Percentiles rank a stretch among this genome's conserved stretches.
These are phyloP conservation scores for Globisporangium solare DNA, from an alignment of 352 stramenopile species.

Conservation along the genomic window DNA sequence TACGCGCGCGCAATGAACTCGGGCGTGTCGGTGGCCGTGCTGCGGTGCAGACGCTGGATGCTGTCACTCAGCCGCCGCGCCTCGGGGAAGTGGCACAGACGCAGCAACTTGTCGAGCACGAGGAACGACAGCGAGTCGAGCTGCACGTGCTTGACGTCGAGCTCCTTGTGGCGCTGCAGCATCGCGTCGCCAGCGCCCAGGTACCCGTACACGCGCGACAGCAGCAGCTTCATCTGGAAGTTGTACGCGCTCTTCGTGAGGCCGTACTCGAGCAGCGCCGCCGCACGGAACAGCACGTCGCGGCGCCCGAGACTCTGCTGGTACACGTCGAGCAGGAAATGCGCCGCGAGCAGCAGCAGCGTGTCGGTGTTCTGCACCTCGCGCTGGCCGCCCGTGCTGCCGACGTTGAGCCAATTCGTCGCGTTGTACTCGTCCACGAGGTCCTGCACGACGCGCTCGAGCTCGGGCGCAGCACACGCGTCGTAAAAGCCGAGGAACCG, in stretches of 20 bases:
- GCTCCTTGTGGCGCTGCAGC: conserved; percentile 57
- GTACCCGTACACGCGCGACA: conserved; percentile 75
- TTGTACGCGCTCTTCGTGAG: conserved; percentile 84
- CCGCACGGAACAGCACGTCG: conserved; percentile 46
- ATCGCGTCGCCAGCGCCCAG: conserved; percentile 63
- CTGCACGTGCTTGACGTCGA: conserved; percentile 86
- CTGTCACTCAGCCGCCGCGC: conserved; percentile 41
- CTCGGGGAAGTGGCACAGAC: conserved; percentile 54
- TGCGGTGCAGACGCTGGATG: conserved; percentile 50
- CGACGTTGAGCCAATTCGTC: conserved; percentile 68
- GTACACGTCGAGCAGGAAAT: conserved; percentile 69
- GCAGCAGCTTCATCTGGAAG: conserved; percentile 88
- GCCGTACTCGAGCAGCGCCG: conserved; percentile 63
- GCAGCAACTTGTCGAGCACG: conserved; percentile 75
- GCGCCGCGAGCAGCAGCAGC: conserved; percentile 63
- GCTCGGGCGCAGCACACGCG: conserved; percentile 21
- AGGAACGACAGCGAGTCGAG: conserved; percentile 82
- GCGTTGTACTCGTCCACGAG: conserved; percentile 67
- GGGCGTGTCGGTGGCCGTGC: conserved; percentile 57
- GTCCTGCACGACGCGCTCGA: conserved; percentile 35
- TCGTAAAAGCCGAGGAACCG: conserved; percentile 61
- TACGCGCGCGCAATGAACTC: conserved; percentile 80
- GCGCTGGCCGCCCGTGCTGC: conserved; percentile 63
- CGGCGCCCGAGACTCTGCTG: conserved; percentile 30
- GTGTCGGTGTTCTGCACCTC: conserved; percentile 85